These are phyloP conservation scores for Diaporthe capsici DNA, from an alignment of 2,329 filamentous ascomycete species.

Conservation along the genomic window DNA sequence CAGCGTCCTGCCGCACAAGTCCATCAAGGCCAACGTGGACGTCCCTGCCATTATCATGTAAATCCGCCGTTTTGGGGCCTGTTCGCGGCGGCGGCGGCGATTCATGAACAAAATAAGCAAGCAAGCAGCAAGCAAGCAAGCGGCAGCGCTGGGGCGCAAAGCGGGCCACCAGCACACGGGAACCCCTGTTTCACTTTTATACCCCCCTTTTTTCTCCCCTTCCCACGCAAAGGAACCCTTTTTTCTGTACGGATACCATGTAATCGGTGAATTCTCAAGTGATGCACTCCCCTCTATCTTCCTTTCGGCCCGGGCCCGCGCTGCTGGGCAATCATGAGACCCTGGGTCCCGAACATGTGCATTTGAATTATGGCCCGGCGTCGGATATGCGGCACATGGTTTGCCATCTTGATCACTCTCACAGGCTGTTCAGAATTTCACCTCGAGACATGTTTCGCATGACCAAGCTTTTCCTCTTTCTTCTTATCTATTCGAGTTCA, in stretches of 20 bases:
- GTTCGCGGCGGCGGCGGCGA: background rate
- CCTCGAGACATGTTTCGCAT: slow-evolving; percentile 4
- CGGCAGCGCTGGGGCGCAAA: background rate
- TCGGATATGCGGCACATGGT: slow-evolving; percentile 28
- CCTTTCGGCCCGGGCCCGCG: slow-evolving; percentile 15
- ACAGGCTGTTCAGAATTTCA: slow-evolving; percentile 2
- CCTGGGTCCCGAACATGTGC: slow-evolving; percentile 9
- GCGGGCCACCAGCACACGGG: background rate
- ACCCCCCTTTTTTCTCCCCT: slow-evolving; percentile 33
- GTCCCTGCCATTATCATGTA: slow-evolving; percentile 79
- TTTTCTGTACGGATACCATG: slow-evolving; percentile 23
- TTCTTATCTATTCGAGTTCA: slow-evolving; percentile 7
- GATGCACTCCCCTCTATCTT: slow-evolving; percentile 33
- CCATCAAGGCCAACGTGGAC: slow-evolving; percentile 98
- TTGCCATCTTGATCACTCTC: slow-evolving; percentile 24
- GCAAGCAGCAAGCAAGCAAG: background rate
- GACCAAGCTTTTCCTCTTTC: background rate
- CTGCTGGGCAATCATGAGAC: slow-evolving; percentile 25
- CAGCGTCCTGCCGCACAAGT: slow-evolving; percentile 96
- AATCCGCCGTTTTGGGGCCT: slow-evolving; percentile 41
- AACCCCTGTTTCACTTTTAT: slow-evolving; percentile 36
- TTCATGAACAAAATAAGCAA: slow-evolving; percentile 3
- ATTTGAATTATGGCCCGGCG: slow-evolving; percentile 31
- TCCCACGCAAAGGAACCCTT: slow-evolving; percentile 20
- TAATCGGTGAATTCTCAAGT: slow-evolving; percentile 30